Base-by-base conservation (phyloP, 2,329 filamentous ascomycete genomes). In the Beauveria bassiana region DNA sequence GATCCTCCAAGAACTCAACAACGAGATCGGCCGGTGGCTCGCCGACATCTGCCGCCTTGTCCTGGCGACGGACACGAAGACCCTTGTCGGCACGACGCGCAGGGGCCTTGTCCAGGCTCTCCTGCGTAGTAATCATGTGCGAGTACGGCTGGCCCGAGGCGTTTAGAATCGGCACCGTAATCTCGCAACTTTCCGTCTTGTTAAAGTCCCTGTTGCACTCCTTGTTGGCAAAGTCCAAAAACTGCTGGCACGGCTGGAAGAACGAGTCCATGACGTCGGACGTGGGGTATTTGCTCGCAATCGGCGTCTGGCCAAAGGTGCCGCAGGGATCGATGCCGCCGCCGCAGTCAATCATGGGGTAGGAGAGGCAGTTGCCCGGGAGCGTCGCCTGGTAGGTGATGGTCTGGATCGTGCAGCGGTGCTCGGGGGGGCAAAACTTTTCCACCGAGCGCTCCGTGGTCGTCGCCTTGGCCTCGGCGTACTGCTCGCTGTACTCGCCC, bases 401-500 rank as follows among this genome's bases (percentile, higher is more conserved):
- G 34, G 51, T 53, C 51, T 53, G 51, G 34, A 53, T 53, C 5
- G 51, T 53, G 34, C 51, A 53, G 51, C 51, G 51, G 51, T 53
- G 34, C 20, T 14, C 12, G 5, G 50, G 50, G 5, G 50, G 50
- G 20, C 50, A 53, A 6, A 34, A 22, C 50, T 53, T 53, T 4
- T 53, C 50, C n/a, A 53, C 50, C 1, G 50, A 40, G 12, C 50
- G 50, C 50, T 53, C 50, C 7, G 38, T 14, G 6, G 31, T 53
- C n/a, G 50, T 53, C n/a, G 31, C n/a, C 31, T 22, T 53, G 31
- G 50, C 50, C 5, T 53, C 20, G 12, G 51, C 20, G 20, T 42
- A 52, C 51, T 53, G 51, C 51, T 53, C 51, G 51, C 34, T n/a
- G 51, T 53, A 53, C 34, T 53, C 51, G 51, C 51, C 51, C 51